These are phyloP conservation scores for Marasmius oreades DNA, from an alignment of 1,284 basidiomycete genomes.

Conservation along the genomic window DNA sequence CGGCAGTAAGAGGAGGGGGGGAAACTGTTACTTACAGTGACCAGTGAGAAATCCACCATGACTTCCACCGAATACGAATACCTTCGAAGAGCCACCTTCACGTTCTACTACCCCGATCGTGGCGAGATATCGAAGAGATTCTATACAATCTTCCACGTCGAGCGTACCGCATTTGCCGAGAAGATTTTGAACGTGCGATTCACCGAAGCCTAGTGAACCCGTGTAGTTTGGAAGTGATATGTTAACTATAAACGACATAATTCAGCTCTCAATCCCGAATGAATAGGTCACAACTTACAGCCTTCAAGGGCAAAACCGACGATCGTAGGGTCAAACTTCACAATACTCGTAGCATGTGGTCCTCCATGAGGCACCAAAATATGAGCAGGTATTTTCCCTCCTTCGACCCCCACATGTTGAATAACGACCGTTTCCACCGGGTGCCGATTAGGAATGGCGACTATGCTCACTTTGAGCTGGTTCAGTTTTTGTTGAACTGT, in stretches of 20 bases:
- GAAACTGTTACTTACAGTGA: constrained; percentile 47
- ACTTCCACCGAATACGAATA: constrained; percentile 63
- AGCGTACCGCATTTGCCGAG: constrained; percentile 60
- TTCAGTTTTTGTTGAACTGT: constrained; percentile 42
- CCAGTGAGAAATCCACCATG: constrained; percentile 70
- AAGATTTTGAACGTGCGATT: constrained; percentile 32
- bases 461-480: constrained; percentile 35
- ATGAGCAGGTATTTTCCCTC: constrained; percentile 32
- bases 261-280: no score
- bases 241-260: constrained; percentile 40
- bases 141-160: constrained; percentile 66
- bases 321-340: constrained; percentile 41
- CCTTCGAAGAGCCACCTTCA: constrained; percentile 43
- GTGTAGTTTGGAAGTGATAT: constrained; percentile 67
- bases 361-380: constrained; percentile 67
- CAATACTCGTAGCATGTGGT: constrained; percentile 51
- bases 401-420: constrained; percentile 21
- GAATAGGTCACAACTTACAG: constrained; percentile 49
- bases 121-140: constrained; percentile 48
- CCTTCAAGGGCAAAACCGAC: constrained; percentile 55
- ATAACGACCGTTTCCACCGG: constrained; percentile 56
- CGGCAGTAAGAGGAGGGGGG: neutral
- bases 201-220: constrained; percentile 63
- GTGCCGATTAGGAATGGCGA: constrained; percentile 43
- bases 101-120: constrained; percentile 42